These are phyloP conservation scores for Plenodomus tracheiphilus DNA, from an alignment of 2,329 filamentous ascomycete species.

Conservation along the genomic window DNA sequence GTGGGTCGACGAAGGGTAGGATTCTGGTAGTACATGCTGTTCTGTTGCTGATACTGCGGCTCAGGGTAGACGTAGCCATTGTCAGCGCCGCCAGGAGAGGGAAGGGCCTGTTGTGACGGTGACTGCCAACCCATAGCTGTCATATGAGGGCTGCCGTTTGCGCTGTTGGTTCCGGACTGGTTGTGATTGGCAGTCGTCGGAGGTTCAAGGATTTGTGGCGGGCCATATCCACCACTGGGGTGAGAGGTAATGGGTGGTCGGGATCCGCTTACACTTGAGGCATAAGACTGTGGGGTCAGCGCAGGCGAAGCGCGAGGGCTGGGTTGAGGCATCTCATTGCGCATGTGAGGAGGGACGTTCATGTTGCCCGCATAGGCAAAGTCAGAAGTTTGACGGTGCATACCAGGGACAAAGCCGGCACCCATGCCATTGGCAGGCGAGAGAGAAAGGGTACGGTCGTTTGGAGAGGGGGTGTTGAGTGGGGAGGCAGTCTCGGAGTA, in stretches of 20 bases:
- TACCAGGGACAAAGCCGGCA: conserved; percentile 61
- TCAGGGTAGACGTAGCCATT: conserved; percentile 81
- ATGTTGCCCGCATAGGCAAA: conserved; percentile 79
- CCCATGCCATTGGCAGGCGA: conserved; percentile 78
- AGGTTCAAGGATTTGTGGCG: conserved; percentile 79
- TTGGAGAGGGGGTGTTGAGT: conserved; percentile 79
- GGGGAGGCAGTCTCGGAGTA: conserved; percentile 74
- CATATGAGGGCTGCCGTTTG: conserved; percentile 86
- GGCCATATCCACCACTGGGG: conserved; percentile 76
- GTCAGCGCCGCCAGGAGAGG: conserved; percentile 71
- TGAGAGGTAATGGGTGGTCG: conserved; percentile 77
- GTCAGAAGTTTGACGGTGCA: conserved; percentile 70
- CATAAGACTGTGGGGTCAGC: conserved; percentile 66
- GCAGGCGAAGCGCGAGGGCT: conserved; percentile 69
- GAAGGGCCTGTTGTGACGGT: conserved; percentile 72
- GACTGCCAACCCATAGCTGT: conserved; percentile 81
- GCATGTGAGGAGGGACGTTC: conserved; percentile 80
- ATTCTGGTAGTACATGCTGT: conserved; percentile 71
- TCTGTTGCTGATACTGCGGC: conserved; percentile 62
- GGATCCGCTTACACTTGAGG: conserved; percentile 54
- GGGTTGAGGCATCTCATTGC: conserved; percentile 70
- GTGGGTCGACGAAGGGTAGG: conserved; percentile 72
- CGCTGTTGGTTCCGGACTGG: conserved; percentile 63
- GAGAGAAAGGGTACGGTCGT: conserved; percentile 76
- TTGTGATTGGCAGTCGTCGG: conserved; percentile 78